phyloP scores from a whole-genome alignment of 1,139 yeast species.

The Candida gigantensis region DNA sequence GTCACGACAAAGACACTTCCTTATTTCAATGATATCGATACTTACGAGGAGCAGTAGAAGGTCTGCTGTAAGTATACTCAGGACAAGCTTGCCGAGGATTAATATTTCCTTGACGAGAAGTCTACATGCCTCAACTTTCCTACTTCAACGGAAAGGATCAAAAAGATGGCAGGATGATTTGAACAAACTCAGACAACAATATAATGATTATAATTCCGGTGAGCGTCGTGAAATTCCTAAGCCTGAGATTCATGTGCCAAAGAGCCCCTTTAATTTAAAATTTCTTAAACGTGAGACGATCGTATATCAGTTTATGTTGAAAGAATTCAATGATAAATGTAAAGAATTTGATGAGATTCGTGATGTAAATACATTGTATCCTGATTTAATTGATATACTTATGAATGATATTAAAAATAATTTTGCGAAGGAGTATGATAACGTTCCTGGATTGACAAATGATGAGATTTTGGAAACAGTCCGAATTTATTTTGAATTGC shows the following conservation, averaged over 20 bases:
- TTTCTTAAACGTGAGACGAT: constrained; percentile 10
- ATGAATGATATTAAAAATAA: constrained; percentile 10
- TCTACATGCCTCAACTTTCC: constrained; percentile 6
- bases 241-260: constrained; percentile 3
- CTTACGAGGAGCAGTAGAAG: constrained; percentile 4
- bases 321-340: constrained; percentile 11
- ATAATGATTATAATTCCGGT: neutral
- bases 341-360: constrained; percentile 4
- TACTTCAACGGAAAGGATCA: constrained; percentile 1
- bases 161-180: neutral
- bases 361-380: constrained; percentile 1
- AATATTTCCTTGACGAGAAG: constrained; percentile 6
- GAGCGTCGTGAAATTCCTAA: neutral
- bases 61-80: constrained; percentile 5
- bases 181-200: neutral
- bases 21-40: constrained; percentile 1
- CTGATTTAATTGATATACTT: constrained; percentile 5
- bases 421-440: constrained; percentile 6
- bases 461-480: constrained; percentile 31
- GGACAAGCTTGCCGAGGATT: constrained; percentile 6
- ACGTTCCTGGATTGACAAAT: constrained; percentile 15
- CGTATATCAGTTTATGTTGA: constrained; percentile 12
- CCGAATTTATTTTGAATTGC: constrained; percentile 32
- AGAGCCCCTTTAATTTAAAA: constrained; percentile 11
- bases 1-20: neutral